phyloP scores from a whole-genome alignment of 2,329 filamentous ascomycete genomes.

The Ascochyta pisi region DNA sequence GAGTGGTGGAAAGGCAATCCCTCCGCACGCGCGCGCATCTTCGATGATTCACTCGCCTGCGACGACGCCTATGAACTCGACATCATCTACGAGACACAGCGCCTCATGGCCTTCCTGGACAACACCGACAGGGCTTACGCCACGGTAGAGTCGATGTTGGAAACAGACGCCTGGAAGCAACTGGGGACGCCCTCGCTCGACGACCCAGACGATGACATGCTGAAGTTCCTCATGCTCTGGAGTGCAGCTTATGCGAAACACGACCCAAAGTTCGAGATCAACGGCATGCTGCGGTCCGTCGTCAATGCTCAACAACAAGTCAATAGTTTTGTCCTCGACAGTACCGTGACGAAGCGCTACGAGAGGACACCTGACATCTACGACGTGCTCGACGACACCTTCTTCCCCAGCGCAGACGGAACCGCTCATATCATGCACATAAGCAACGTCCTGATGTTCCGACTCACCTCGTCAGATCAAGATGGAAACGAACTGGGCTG shows the following conservation, averaged over 20 bases:
- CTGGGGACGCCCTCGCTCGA: slow-evolving; percentile 15
- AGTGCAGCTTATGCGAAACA: slow-evolving; percentile 53
- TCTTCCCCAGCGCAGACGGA: slow-evolving; percentile 47
- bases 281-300: slow-evolving; percentile 54
- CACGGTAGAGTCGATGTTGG: slow-evolving; percentile 59
- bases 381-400: slow-evolving; percentile 59
- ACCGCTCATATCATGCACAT: slow-evolving; percentile 41
- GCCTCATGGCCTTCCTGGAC: slow-evolving; percentile 68
- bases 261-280: slow-evolving; percentile 50
- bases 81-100: slow-evolving; percentile 64
- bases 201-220: slow-evolving; percentile 48
- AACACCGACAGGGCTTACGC: slow-evolving; percentile 65
- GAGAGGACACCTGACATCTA: slow-evolving; percentile 55
- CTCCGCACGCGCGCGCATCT: slow-evolving; percentile 58
- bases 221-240: slow-evolving; percentile 60
- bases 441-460: slow-evolving; percentile 63
- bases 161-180: slow-evolving; percentile 50
- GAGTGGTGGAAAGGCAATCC: slow-evolving; percentile 69
- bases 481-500: slow-evolving; percentile 52
- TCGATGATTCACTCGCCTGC: slow-evolving; percentile 50
- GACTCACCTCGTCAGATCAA: slow-evolving; percentile 41
- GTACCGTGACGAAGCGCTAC: slow-evolving; percentile 29
- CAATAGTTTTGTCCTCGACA: slow-evolving; percentile 41
- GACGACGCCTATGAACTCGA: slow-evolving; percentile 44
- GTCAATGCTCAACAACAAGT: slow-evolving; percentile 42